Evolutionary conservation across 2,329 filamentous ascomycete genomes (phyloP).

Genomic region (Hymenoscyphus scutula): DNA sequence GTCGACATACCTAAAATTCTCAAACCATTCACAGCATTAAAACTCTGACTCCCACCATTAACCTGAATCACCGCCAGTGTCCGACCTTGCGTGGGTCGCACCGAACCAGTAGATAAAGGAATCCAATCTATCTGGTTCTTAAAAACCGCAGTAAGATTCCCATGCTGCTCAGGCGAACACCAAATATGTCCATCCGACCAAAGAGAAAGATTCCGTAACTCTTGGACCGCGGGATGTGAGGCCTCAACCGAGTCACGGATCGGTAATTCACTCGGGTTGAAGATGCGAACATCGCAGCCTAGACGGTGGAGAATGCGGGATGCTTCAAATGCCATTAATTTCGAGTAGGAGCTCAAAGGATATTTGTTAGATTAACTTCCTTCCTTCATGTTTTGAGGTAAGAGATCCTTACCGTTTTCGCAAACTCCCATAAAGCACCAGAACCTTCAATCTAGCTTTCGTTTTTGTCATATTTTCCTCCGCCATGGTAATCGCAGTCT

Average conservation of each 20-base stretch:
- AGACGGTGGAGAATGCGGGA: conserved; percentile 60
- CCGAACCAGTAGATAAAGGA: too few relatives aligned
- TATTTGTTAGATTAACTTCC: background rate
- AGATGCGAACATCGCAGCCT: conserved; percentile 65
- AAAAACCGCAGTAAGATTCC: conserved; percentile 51
- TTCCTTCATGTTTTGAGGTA: background rate
- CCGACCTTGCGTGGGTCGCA: too few relatives aligned
- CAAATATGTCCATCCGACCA: conserved; percentile 69
- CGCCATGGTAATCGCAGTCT: conserved; percentile 50
- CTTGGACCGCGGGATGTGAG: conserved; percentile 58
- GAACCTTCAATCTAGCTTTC: conserved; percentile 46
- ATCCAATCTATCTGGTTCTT: too few relatives aligned
- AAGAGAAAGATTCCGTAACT: conserved; percentile 56
- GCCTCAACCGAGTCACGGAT: conserved; percentile 62
- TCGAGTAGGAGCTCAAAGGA: conserved; percentile 53
- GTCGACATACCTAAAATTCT: too few relatives aligned
- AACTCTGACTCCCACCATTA: too few relatives aligned
- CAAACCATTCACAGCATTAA: too few relatives aligned
- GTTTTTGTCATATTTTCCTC: conserved; percentile 43
- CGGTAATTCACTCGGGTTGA: conserved; percentile 55
- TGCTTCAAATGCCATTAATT: conserved; percentile 58
- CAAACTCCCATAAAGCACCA: conserved; percentile 62
- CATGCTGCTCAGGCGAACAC: conserved; percentile 66
- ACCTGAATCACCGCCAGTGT: too few relatives aligned
- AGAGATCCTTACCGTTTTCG: conserved; percentile 38